Evolutionary conservation across 1,284 basidiomycete species (phyloP), one percentile per base, ranked within the genome.

Genomic region (Lentinus polychrous): DNA sequence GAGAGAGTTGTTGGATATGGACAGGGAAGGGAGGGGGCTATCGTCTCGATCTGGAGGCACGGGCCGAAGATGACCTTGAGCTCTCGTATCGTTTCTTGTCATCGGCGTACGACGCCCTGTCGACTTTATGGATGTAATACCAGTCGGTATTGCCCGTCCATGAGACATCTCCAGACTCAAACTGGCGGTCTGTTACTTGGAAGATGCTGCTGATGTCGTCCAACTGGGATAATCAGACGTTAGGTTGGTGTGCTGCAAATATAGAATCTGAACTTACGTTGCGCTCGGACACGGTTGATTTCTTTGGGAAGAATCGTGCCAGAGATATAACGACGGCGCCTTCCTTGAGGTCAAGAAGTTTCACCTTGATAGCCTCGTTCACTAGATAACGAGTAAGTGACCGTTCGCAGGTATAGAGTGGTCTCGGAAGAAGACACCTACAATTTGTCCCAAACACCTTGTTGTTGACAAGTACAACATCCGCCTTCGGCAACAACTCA

Each of bases 271-370:
- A 12, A 71, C 81, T 39, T 55, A 85, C 83, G 53, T 87, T 88
- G 24, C 85, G 80, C 56, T 86, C 81, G 0, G 82, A 85, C 24
- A 88, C 67, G n/a, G 83, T 75, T 22, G 76, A 75, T 54, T 82
- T 79, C 7, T 76, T 74, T 11, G 77, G 72, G 33, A 83, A 82
- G 55, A 89, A 88, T 1, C 83, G 82, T 47, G 76, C 74, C 12
- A 89, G 65, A 7, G 86, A 88, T n/a, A 89, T 74, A 15, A 89
- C 83, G 41, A 83, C 77, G 1, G 86, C 86, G 27, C 86, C 86
- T 55, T 89, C 86, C 59, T 88, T 89, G 50, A 89, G 67, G 60
- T 89, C 86, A 40, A 89, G 64, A 58, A 89, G 88, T 57, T 84
- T 86, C 18, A 82, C 79, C 44, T 80, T 71, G 10, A 89, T 65